phyloP scores from a whole-genome alignment of 768 basidiomycete species.

The Lactifluus pinguis region DNA sequence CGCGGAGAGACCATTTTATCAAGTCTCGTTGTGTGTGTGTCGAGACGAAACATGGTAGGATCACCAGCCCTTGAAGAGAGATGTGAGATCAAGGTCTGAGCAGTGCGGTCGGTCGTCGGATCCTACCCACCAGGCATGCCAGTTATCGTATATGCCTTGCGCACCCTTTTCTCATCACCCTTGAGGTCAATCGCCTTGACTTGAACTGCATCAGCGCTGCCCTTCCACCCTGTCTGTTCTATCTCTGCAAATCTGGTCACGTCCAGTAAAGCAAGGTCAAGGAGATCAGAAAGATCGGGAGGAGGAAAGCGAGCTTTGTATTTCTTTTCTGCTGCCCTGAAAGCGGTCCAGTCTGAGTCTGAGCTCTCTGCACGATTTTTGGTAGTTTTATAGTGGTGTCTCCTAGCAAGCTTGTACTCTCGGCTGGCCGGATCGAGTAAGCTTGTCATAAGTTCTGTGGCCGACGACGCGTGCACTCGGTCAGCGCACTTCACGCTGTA shows the following conservation, averaged over 20 bases:
- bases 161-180: slow-evolving; percentile 1
- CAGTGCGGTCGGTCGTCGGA: background rate
- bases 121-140: slow-evolving; percentile 35
- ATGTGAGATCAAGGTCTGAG: slow-evolving; percentile 2
- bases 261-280: slow-evolving; percentile 55
- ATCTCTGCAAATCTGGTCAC: slow-evolving; percentile 34
- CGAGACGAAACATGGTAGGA: slow-evolving; percentile 69
- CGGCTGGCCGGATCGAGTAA: slow-evolving; percentile 37
- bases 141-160: slow-evolving; percentile 40
- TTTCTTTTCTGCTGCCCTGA: slow-evolving; percentile 68
- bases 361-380: slow-evolving; percentile 38
- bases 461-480: background rate
- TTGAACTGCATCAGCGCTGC: slow-evolving; percentile 31
- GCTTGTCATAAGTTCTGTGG: background rate
- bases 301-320: slow-evolving; percentile 76
- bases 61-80: slow-evolving; percentile 59
- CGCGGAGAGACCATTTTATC: slow-evolving; percentile 59
- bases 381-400: slow-evolving; percentile 52
- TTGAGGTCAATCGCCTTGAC: slow-evolving; percentile 27
- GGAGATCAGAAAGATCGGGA: slow-evolving; percentile 56
- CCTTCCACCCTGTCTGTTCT: slow-evolving; percentile 38
- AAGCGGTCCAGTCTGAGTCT: slow-evolving; percentile 60
- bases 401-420: slow-evolving; percentile 51
- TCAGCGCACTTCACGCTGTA: background rate
- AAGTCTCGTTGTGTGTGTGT: slow-evolving; percentile 56